Conservation (phyloP, 306 rosid genomes). For the Casuarina cunninghamiana region DNA sequence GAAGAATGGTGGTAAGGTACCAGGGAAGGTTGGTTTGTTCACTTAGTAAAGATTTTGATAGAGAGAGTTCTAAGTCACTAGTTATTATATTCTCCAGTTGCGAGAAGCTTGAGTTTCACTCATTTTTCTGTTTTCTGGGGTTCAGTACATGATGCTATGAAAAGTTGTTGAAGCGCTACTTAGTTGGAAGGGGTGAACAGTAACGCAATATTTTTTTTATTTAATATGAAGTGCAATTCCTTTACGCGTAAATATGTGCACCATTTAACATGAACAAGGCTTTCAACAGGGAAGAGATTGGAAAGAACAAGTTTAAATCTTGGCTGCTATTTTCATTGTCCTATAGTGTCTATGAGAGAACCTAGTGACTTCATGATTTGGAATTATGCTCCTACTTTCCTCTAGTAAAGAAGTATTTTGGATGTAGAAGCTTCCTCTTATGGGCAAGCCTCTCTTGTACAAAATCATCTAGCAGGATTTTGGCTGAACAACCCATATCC, state of each 20-base stretch:
- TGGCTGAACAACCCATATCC: background rate
- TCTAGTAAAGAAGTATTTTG: background rate
- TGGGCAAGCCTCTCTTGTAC: background rate
- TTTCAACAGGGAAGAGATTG: background rate
- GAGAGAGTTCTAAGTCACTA: background rate
- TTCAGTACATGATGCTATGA: background rate
- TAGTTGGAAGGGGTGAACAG: background rate
- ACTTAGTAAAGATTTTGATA: background rate
- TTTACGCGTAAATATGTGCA: background rate
- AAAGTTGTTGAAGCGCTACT: background rate
- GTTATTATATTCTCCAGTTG: background rate
- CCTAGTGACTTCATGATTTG: background rate
- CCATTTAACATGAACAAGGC: background rate
- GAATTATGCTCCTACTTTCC: background rate
- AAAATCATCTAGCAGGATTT: background rate
- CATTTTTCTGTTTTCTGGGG: background rate
- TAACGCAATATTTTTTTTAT: background rate
- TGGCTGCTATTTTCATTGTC: background rate
- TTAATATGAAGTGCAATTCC: background rate
- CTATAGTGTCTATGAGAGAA: background rate
- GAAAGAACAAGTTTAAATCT: background rate
- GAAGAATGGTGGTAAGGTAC: conserved; percentile 3
- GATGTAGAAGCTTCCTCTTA: background rate
- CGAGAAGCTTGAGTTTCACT: background rate
- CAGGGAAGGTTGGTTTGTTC: background rate